phyloP scores from a whole-genome alignment of 2,329 filamentous ascomycete genomes.

The Xenosphaeropsis pyriputrescens region DNA sequence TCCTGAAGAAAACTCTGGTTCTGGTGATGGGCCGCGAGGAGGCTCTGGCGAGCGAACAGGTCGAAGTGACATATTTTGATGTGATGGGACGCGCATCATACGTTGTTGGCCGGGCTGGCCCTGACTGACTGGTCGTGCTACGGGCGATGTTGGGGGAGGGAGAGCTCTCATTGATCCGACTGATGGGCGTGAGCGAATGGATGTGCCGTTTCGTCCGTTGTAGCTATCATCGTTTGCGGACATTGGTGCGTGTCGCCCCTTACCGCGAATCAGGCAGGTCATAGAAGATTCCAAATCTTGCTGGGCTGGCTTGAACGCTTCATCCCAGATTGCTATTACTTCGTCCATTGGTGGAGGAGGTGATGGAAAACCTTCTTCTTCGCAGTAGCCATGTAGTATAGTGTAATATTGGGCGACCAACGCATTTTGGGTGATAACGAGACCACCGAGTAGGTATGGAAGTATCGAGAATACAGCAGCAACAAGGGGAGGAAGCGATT shows the following conservation, averaged over 20 bases:
- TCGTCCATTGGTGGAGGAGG: constrained; percentile 60
- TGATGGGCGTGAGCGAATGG: constrained; percentile 25
- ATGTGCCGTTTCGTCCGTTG: constrained; percentile 21
- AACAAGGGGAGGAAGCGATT: constrained; percentile 58
- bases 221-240: constrained; percentile 18
- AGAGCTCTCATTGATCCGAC: constrained; percentile 13
- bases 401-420: constrained; percentile 70
- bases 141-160: constrained; percentile 2
- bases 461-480: constrained; percentile 59
- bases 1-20: constrained; percentile 8
- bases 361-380: constrained; percentile 52
- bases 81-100: constrained; percentile 11
- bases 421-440: constrained; percentile 65
- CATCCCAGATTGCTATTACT: constrained; percentile 52
- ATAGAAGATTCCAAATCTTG: constrained; percentile 49
- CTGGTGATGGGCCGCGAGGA: constrained; percentile 4
- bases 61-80: not conserved
- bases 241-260: constrained; percentile 40
- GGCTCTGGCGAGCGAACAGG: not conserved
- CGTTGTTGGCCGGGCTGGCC: constrained; percentile 6
- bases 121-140: constrained; percentile 6
- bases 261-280: constrained; percentile 48
- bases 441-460: constrained; percentile 52
- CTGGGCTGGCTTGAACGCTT: constrained; percentile 46
- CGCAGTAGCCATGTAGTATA: constrained; percentile 56